Base-by-base conservation (phyloP, 331 rosid genomes). In the Erythrophleum ivorense region DNA sequence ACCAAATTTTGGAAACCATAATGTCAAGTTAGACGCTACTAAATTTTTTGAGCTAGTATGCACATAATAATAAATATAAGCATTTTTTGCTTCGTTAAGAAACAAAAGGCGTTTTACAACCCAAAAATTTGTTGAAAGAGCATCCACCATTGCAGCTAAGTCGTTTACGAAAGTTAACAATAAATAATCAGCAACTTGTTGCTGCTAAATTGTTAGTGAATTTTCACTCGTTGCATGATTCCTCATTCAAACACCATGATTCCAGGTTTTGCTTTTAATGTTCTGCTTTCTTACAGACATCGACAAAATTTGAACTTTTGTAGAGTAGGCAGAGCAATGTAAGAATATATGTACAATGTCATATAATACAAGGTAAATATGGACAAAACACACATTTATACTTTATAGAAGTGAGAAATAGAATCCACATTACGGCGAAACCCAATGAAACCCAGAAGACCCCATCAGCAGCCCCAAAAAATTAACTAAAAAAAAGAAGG, bases 271-370 rank as follows among this genome's bases (percentile, higher is more conserved):
- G 13, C 53, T n/a, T 34, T 14, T 64, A 4, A 2, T 18, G 33
- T 67, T 67, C 73, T 16, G 11, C 8, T 67, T 40, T n/a, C 14
- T 18, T 18, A 45, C 9, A 18, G 33, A 67, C 19, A 3, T 52
- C 31, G 53, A 63, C 34, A 52, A 21, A 77, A 77, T 50, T 53
- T 65, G 36, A 75, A 49, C 24, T 43, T 43, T 53, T 11, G 58
- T 48, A 40, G 70, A 38, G 49, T 19, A 38, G 34, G 76, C 63
- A 72, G 11, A 57, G 36, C 75, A 73, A 73, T 40, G 71, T 16
- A 65, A 81, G 80, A 33, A 83, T 34, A 57, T 76, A 62, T 77
- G 85, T 80, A 83, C 85, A 83, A 78, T 62, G 58, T n/a, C 71
- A 29, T 52, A 12, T 43, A 71, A 24, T 79, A 70, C 59, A 69